Percentiles rank a stretch among this genome's conserved stretches.
phyloP scores from a whole-genome alignment of 176 grass and related monocot species.

The Pharus latifolius region DNA sequence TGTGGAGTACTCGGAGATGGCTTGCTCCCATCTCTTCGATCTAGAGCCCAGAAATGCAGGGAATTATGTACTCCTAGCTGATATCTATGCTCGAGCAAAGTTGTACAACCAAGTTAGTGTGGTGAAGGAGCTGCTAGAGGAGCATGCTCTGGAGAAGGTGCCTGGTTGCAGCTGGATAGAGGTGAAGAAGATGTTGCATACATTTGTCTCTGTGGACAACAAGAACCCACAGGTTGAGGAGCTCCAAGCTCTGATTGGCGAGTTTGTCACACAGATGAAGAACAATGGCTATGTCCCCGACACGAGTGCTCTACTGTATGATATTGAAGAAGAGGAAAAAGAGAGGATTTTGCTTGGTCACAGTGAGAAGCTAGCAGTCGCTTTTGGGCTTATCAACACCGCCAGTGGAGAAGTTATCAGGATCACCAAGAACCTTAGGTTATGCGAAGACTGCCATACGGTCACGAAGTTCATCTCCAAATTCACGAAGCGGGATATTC shows the following conservation, averaged over 20 bases:
- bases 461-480: conserved; percentile 92
- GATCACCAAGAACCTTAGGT: conserved; percentile 85
- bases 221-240: conserved; percentile 49
- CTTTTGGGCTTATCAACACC: conserved; percentile 78
- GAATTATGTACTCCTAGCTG: conserved; percentile 85
- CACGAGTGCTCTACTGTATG: conserved; percentile 52
- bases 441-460: conserved; percentile 77
- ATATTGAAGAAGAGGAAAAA: conserved; percentile 74
- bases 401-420: conserved; percentile 55
- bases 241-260: conserved; percentile 48
- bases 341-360: conserved; percentile 80
- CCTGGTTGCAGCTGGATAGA: conserved; percentile 92
- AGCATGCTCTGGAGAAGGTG: conserved; percentile 52
- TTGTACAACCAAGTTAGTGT: conserved; percentile 50
- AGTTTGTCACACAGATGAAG: conserved; percentile 60
- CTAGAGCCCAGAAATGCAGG: conserved; percentile 83
- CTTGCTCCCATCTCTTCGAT: conserved; percentile 67
- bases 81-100: conserved; percentile 68
- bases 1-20: conserved; percentile 70
- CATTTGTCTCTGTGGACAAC: conserved; percentile 58
- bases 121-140: conserved; percentile 63
- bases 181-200: conserved; percentile 64
- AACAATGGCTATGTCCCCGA: conserved; percentile 60
- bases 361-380: conserved; percentile 85
- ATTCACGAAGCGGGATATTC: conserved; percentile 54